phyloP scores from a whole-genome alignment of 2,329 filamentous ascomycete genomes.

The Sporothrix curviconia region DNA sequence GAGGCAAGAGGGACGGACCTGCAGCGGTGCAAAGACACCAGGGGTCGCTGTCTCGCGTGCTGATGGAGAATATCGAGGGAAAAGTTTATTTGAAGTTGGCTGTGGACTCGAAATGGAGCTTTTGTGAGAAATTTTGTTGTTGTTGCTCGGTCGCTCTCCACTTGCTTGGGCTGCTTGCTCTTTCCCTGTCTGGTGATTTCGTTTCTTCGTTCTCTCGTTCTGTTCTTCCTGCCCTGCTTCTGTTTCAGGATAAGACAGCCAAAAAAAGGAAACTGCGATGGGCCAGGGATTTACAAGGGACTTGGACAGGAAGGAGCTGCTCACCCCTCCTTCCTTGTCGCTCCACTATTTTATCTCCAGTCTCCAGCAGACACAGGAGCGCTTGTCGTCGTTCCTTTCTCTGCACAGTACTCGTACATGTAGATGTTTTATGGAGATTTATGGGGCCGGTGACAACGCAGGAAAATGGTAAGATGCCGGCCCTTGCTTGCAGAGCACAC shows the following conservation, averaged over 20 bases:
- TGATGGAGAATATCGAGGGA: not conserved
- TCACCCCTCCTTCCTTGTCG: constrained; percentile 10
- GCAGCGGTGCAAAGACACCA: not conserved
- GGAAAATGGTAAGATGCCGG: not conserved
- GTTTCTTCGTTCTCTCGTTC: not conserved
- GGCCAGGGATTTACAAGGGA: constrained; percentile 5
- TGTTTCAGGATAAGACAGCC: constrained; percentile 19
- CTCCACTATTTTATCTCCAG: constrained; percentile 7
- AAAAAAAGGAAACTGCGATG: constrained; percentile 14
- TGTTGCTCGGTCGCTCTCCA: constrained; percentile 5
- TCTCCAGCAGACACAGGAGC: not conserved
- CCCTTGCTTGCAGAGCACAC: not conserved
- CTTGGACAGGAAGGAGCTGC: not conserved
- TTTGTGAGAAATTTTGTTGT: not conserved
- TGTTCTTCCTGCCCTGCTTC: constrained; percentile 2
- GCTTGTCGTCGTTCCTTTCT: not conserved
- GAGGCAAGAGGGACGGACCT: not conserved
- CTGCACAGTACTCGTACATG: too few species aligned
- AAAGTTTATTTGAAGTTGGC: not conserved
- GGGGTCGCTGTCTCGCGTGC: not conserved
- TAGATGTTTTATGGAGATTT: not conserved
- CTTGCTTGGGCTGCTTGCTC: constrained; percentile 3
- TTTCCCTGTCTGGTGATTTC: constrained; percentile 1
- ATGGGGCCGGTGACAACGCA: not conserved
- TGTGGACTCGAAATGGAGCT: not conserved